A percentile compares a stretch with the other conserved stretches of the same genome.
Conservation (phyloP, 768 basidiomycete genomes). For the Tylopilus rubrobrunneus region DNA sequence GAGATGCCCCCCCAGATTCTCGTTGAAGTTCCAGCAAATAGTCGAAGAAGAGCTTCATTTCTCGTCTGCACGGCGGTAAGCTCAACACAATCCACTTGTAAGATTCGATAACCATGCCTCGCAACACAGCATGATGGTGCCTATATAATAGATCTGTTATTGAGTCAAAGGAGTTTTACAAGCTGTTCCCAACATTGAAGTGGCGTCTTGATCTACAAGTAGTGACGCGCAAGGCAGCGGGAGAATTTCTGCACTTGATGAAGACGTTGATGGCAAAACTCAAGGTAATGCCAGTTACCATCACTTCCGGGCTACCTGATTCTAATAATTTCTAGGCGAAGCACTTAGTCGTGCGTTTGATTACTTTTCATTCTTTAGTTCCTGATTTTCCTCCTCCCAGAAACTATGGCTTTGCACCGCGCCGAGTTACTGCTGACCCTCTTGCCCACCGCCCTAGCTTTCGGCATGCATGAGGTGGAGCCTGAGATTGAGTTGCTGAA, state of each 20-base stretch:
- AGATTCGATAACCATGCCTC: neutral
- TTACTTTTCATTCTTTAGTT: neutral
- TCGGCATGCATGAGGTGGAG: constrained; percentile 44
- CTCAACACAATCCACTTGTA: constrained; percentile 57
- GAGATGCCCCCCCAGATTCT: too few relatives aligned
- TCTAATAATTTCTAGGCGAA: constrained; percentile 36
- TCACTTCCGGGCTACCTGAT: neutral
- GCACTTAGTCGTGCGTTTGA: constrained; percentile 45
- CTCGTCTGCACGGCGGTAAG: constrained; percentile 50
- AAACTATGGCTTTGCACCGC: constrained; percentile 46
- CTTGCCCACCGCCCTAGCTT: constrained; percentile 45
- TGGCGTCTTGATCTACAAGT: constrained; percentile 43
- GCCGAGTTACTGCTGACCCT: constrained; percentile 37
- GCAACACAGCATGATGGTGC: neutral
- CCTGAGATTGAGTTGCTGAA: constrained; percentile 47
- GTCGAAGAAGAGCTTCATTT: constrained; percentile 58
- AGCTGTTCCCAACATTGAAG: constrained; percentile 45
- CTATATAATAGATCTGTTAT: constrained; percentile 44
- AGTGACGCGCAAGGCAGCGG: constrained; percentile 46
- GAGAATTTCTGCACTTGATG: constrained; percentile 51
- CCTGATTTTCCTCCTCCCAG: constrained; percentile 19
- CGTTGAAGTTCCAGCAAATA: too few relatives aligned
- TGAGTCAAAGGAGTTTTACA: constrained; percentile 56
- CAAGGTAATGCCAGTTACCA: constrained; percentile 37
- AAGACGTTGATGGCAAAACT: constrained; percentile 66